Conservation (phyloP, 805 yeast species). For the Starmerella stellata region DNA sequence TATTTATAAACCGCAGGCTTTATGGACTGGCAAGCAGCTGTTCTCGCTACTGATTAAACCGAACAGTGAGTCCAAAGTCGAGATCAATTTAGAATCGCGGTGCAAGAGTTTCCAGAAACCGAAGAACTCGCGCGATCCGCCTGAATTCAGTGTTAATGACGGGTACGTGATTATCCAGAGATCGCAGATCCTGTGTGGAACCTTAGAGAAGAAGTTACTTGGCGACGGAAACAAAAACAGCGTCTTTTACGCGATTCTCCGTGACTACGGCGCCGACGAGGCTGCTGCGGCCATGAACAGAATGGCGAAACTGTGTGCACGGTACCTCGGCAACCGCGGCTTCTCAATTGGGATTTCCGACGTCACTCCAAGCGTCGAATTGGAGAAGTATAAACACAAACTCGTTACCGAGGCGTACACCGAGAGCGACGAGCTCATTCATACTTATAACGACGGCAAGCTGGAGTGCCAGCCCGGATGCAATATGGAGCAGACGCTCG, state of each 20-base stretch:
- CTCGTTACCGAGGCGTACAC: slow-evolving; percentile 81
- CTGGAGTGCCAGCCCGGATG: slow-evolving; percentile 98
- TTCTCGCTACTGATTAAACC: slow-evolving; percentile 78
- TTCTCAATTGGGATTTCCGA: slow-evolving; percentile 94
- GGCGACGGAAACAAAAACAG: slow-evolving; percentile 98
- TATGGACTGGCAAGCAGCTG: slow-evolving; percentile 97
- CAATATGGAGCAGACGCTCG: slow-evolving; percentile 93
- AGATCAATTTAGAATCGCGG: slow-evolving; percentile 84
- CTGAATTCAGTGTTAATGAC: slow-evolving; percentile 95
- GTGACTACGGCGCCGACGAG: slow-evolving; percentile 93
- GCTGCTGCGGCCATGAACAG: slow-evolving; percentile 95
- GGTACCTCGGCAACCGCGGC: slow-evolving; percentile 86
- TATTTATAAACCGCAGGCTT: slow-evolving; percentile 63
- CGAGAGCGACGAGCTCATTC: slow-evolving; percentile 81
- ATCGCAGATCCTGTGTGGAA: slow-evolving; percentile 74
- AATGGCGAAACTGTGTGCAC: slow-evolving; percentile 97
- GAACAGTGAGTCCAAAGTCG: slow-evolving; percentile 52
- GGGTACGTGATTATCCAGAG: slow-evolving; percentile 85
- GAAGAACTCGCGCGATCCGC: slow-evolving; percentile 39
- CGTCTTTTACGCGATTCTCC: slow-evolving; percentile 78
- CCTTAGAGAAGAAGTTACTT: slow-evolving; percentile 86
- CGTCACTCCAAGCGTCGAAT: slow-evolving; percentile 77
- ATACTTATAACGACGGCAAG: slow-evolving; percentile 59
- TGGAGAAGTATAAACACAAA: slow-evolving; percentile 60
- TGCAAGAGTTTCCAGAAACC: slow-evolving; percentile 82